A percentile compares a stretch with the other conserved stretches of the same genome.
These are phyloP conservation scores for Talaromyces wortmannii DNA, from an alignment of 495 filamentous ascomycete genomes.

Conservation along the genomic window DNA sequence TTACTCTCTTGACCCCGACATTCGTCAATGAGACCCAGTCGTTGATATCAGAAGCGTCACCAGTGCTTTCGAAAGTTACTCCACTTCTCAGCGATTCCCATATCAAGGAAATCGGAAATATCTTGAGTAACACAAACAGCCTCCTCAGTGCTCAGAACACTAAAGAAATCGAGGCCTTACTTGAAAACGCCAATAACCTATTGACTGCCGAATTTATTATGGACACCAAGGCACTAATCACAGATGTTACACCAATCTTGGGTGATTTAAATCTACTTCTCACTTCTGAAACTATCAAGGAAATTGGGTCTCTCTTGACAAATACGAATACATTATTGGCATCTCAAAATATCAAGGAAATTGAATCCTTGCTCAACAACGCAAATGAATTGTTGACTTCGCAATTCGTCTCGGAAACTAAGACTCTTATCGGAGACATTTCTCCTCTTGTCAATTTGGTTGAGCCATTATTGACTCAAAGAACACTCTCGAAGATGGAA, in stretches of 20 bases:
- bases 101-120: constrained; percentile 9
- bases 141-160: constrained; percentile 19
- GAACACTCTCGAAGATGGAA: too few species aligned
- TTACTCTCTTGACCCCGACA: constrained; percentile 26
- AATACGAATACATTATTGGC: too few species aligned
- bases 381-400: constrained; percentile 27
- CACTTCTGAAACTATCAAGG: constrained; percentile 21
- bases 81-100: constrained; percentile 32
- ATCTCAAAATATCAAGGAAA: too few species aligned
- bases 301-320: too few species aligned
- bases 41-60: constrained; percentile 20
- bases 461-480: too few species aligned
- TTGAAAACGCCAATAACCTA: constrained; percentile 27
- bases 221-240: constrained; percentile 28
- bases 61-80: constrained; percentile 27
- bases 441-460: too few species aligned
- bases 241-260: constrained; percentile 12
- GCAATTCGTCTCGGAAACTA: constrained; percentile 28
- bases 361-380: constrained; percentile 28
- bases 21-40: constrained; percentile 25
- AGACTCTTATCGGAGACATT: too few species aligned
- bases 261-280: constrained; percentile 2
- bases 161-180: constrained; percentile 20
- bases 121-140: constrained; percentile 11
- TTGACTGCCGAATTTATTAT: constrained; percentile 21